phyloP scores from a whole-genome alignment of 345 rosid species.

The Lumnitzera littorea region DNA sequence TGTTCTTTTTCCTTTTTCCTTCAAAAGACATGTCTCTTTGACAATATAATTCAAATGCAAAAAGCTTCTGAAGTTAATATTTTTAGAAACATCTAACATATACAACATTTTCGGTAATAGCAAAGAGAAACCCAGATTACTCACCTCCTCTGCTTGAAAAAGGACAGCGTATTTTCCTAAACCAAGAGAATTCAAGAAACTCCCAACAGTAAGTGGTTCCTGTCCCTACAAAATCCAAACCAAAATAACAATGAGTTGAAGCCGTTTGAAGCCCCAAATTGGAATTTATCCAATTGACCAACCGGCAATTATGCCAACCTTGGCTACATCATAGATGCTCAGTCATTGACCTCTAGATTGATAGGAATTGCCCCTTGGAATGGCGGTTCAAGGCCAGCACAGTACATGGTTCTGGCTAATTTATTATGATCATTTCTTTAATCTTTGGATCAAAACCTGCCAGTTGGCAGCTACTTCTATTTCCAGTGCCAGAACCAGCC shows the following conservation, averaged over 20 bases:
- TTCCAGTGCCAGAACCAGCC: no score
- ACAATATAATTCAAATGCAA: no score
- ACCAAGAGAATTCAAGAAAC: constrained; percentile 44
- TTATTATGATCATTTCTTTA: no score
- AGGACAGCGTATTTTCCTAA: constrained; percentile 34
- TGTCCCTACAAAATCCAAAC: constrained; percentile 19
- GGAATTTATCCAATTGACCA: neutral
- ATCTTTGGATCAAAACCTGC: no score
- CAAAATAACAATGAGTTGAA: neutral
- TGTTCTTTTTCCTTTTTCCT: no score
- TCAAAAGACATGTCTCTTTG: no score
- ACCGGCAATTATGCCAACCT: neutral
- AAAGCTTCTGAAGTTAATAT: neutral
- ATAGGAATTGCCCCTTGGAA: no score
- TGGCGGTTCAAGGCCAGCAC: no score
- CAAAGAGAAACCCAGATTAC: constrained; percentile 12
- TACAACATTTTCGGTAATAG: neutral
- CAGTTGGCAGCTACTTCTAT: no score
- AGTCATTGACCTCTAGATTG: no score
- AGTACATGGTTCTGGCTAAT: no score
- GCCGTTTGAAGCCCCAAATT: neutral
- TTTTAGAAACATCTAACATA: neutral
- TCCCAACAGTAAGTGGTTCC: constrained; percentile 23
- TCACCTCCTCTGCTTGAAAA: constrained; percentile 57
- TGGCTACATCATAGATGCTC: no score